Percentiles rank a stretch among this genome's conserved stretches.
Evolutionary conservation across 257 asterid genomes (phyloP).

Genomic region (Rubia yunnanensis): DNA sequence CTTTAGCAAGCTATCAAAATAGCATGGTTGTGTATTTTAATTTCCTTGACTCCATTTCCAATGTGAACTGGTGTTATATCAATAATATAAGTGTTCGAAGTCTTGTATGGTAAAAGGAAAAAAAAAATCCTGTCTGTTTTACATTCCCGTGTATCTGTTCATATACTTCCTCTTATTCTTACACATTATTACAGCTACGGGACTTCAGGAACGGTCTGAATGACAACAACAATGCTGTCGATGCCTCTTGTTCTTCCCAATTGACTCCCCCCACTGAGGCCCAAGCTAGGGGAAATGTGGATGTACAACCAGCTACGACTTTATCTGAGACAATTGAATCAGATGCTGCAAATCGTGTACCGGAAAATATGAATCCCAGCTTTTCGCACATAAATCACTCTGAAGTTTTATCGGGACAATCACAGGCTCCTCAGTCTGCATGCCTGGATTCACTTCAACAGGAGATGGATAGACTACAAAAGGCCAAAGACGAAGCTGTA

Average conservation of each 20-base stretch:
- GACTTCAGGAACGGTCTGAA: constrained; percentile 5
- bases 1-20: not conserved
- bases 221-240: not conserved
- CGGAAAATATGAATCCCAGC: constrained; percentile 3
- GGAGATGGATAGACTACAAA: constrained; percentile 35
- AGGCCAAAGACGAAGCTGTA: constrained; percentile 23
- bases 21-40: not conserved
- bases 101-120: no score
- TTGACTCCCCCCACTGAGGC: constrained; percentile 5
- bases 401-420: constrained; percentile 16
- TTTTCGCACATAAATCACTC: constrained; percentile 7
- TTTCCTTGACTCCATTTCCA: not conserved
- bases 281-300: constrained; percentile 7
- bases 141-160: no score
- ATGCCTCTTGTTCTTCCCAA: constrained; percentile 7
- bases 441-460: constrained; percentile 22
- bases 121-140: not conserved
- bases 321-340: not conserved
- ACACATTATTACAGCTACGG: constrained; percentile 5
- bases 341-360: constrained; percentile 8
- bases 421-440: constrained; percentile 19
- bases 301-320: constrained; percentile 2
- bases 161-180: not conserved
- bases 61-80: not conserved
- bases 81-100: not conserved